A percentile compares a stretch with the other conserved stretches of the same genome.
phyloP scores from a whole-genome alignment of 768 basidiomycete species.

The Boletus coccyginus region DNA sequence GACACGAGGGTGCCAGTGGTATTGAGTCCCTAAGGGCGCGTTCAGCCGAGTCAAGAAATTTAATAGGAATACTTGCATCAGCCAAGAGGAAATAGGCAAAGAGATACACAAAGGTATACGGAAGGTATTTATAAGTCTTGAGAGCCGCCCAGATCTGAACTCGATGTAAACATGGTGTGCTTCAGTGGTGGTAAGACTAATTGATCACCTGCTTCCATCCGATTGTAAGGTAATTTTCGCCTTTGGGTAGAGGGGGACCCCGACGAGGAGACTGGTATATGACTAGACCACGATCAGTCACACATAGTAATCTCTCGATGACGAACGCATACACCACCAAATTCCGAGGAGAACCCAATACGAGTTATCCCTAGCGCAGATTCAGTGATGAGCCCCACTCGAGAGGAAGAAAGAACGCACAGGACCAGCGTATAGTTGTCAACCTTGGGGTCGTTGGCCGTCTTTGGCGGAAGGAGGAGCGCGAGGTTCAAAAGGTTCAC shows the following conservation, averaged over 20 bases:
- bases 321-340: constrained; percentile 74
- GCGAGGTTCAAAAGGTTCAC: constrained; percentile 66
- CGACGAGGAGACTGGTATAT: constrained; percentile 84
- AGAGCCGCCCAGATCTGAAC: constrained; percentile 70
- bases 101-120: constrained; percentile 80
- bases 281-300: constrained; percentile 40
- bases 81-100: constrained; percentile 76
- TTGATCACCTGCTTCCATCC: constrained; percentile 76
- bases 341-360: constrained; percentile 81
- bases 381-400: background rate
- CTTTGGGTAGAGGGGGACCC: constrained; percentile 74
- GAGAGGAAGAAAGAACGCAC: constrained; percentile 38
- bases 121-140: constrained; percentile 74
- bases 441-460: constrained; percentile 50
- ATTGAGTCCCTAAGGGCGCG: constrained; percentile 59
- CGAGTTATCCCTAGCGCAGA: constrained; percentile 50
- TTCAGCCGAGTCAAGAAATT: background rate
- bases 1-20: constrained; percentile 73
- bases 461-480: constrained; percentile 55
- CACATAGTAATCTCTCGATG: background rate
- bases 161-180: background rate
- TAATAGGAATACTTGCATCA: constrained; percentile 46
- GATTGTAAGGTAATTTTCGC: constrained; percentile 73
- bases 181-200: background rate
- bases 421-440: constrained; percentile 74